Evolutionary conservation across 305 asterid genomes (phyloP).

Genomic region (Petunia hybrid): DNA sequence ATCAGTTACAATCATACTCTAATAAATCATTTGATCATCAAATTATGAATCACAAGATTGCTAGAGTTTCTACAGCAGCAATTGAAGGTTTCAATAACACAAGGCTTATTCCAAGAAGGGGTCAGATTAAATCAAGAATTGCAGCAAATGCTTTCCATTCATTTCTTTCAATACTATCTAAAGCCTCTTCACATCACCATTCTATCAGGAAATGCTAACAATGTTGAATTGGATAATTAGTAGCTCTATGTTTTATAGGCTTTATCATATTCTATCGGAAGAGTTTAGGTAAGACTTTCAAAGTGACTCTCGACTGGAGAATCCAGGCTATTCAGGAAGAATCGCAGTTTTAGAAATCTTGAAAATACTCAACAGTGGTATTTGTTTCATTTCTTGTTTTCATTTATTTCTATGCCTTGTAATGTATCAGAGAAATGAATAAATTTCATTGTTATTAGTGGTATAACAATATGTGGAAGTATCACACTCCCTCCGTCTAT

Average conservation of each 20-base stretch:
- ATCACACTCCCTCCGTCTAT: not conserved
- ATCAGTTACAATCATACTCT: conserved; percentile 9
- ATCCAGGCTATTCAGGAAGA: too few species aligned
- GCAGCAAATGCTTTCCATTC: conserved; percentile 47
- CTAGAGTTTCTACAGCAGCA: conserved; percentile 35
- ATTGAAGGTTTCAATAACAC: conserved; percentile 33
- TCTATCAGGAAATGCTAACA: not conserved
- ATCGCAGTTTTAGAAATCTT: not conserved
- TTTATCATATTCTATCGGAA: not conserved
- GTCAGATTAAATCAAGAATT: conserved; percentile 50
- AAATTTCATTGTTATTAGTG: not conserved
- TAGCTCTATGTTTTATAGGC: not conserved
- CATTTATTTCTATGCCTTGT: not conserved
- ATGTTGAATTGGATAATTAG: not conserved
- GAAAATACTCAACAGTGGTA: not conserved
- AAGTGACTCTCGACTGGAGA: too few species aligned
- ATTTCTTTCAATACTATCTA: conserved; percentile 41
- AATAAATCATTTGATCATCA: not conserved
- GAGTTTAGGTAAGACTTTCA: too few species aligned
- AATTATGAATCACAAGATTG: conserved; percentile 37
- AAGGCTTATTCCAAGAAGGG: conserved; percentile 46
- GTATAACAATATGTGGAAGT: not conserved
- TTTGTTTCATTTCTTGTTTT: not conserved
- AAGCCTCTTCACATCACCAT: conserved; percentile 39
- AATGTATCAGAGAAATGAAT: not conserved